Percentiles rank a stretch among this genome's conserved stretches.
Conservation (phyloP, 345 rosid species). For the Moricandia moricandioides region DNA sequence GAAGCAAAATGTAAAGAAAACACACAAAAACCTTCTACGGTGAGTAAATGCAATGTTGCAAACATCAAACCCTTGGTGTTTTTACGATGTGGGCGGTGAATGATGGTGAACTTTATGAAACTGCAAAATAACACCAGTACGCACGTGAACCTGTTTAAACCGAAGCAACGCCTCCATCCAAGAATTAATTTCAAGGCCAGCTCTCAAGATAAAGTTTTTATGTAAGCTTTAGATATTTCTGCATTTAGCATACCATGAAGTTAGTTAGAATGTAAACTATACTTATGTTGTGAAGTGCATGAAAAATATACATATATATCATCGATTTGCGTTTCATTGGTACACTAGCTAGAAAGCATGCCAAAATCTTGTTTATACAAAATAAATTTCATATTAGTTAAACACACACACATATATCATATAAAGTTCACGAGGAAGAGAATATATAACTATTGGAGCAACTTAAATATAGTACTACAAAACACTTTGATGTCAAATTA, state of each 20-base stretch:
- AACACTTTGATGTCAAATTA: neutral
- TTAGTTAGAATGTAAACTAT: neutral
- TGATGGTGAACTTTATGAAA: slow-evolving; percentile 4
- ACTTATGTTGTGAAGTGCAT: neutral
- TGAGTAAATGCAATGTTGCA: neutral
- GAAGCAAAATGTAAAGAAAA: neutral
- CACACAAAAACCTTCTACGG: neutral
- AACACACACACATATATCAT: neutral
- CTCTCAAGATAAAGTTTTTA: neutral
- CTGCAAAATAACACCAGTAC: neutral
- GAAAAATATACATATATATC: neutral
- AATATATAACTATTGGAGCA: neutral
- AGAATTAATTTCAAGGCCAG: neutral
- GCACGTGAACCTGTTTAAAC: neutral
- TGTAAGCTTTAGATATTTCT: slow-evolving; percentile 6
- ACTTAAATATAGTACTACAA: neutral
- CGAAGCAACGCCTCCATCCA: slow-evolving; percentile 4
- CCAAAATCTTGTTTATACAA: neutral
- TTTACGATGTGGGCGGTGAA: neutral
- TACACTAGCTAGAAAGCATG: neutral
- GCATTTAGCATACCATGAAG: neutral
- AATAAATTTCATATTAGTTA: neutral
- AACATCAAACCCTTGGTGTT: neutral
- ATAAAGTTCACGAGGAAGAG: neutral
- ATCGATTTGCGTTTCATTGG: neutral